phyloP scores from a whole-genome alignment of 2,329 filamentous ascomycete genomes.

The Chaetomiaceae sp. region DNA sequence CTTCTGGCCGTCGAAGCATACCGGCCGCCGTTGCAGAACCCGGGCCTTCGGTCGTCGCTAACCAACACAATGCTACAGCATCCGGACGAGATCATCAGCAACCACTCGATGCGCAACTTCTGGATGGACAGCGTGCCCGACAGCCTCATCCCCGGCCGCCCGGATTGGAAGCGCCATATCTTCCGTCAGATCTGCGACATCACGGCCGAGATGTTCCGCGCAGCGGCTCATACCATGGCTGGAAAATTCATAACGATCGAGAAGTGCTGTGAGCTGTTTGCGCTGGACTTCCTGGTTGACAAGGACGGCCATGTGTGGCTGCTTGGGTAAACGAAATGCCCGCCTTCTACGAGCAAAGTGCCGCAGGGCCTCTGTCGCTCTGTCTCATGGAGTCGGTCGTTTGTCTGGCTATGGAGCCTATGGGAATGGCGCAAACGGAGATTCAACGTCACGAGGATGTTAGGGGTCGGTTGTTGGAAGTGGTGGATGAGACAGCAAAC shows the following conservation, averaged over 20 bases:
- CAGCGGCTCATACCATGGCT: conserved; percentile 33
- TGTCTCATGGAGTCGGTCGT: conserved; percentile 34
- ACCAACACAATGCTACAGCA: conserved; percentile 35
- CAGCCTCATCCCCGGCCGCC: conserved; percentile 24
- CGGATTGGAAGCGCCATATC: conserved; percentile 29
- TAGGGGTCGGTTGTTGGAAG: conserved; percentile 23
- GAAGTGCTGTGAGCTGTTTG: conserved; percentile 35
- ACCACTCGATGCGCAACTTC: conserved; percentile 32
- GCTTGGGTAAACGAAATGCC: conserved; percentile 35
- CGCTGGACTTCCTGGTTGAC: conserved; percentile 33
- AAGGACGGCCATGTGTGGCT: conserved; percentile 29
- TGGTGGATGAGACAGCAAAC: conserved; percentile 26
- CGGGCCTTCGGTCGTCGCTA: conserved; percentile 29
- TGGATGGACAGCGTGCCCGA: conserved; percentile 24
- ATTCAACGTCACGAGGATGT: conserved; percentile 12
- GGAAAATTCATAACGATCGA: conserved; percentile 34
- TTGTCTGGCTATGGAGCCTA: conserved; percentile 31
- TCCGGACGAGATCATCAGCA: conserved; percentile 29
- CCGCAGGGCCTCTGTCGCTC: conserved; percentile 30
- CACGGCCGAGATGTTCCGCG: conserved; percentile 31
- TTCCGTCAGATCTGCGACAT: conserved; percentile 33
- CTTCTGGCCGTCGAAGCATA: conserved; percentile 32
- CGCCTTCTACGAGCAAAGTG: conserved; percentile 32
- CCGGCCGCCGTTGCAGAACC: conserved; percentile 32
- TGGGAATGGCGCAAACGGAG: conserved; percentile 20